Conservation (phyloP, 2,329 filamentous ascomycete genomes). For the Triangularia verruculosa region DNA sequence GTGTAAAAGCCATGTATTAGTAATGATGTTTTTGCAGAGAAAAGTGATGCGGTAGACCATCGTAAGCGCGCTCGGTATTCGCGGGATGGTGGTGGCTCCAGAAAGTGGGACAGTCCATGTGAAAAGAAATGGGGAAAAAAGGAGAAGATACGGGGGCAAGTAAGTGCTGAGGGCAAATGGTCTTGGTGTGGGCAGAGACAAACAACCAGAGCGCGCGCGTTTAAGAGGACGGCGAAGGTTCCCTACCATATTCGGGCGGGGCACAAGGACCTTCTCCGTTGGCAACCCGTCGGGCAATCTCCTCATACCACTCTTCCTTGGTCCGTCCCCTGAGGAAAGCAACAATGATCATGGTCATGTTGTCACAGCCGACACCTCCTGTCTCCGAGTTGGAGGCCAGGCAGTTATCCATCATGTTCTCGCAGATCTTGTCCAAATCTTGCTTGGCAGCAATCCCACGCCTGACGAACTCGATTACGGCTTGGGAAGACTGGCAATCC, state of each 20-base stretch:
- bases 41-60: background rate
- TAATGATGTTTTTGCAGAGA: constrained; percentile 19
- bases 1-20: constrained; percentile 26
- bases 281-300: constrained; percentile 88
- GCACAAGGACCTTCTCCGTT: constrained; percentile 97
- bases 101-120: constrained; percentile 6
- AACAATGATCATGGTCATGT: constrained; percentile 97
- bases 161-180: background rate
- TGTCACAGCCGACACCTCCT: constrained; percentile 95
- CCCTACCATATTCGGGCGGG: constrained; percentile 98
- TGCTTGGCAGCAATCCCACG: constrained; percentile 96
- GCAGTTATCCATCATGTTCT: constrained; percentile 99
- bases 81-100: background rate
- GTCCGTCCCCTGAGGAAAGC: constrained; percentile 86
- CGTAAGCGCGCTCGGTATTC: background rate
- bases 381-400: constrained; percentile 97
- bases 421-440: constrained; percentile 89
- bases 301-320: constrained; percentile 98
- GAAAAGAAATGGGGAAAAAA: background rate
- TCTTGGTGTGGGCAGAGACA: background rate
- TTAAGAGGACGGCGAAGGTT: constrained; percentile 37
- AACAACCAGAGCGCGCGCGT: background rate
- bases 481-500: constrained; percentile 98
- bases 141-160: background rate
- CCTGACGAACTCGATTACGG: constrained; percentile 93